Percentiles rank a stretch among this genome's conserved stretches.
These are phyloP conservation scores for Ilyonectria mors-panacis DNA, from an alignment of 2,329 filamentous ascomycete genomes.

Conservation along the genomic window DNA sequence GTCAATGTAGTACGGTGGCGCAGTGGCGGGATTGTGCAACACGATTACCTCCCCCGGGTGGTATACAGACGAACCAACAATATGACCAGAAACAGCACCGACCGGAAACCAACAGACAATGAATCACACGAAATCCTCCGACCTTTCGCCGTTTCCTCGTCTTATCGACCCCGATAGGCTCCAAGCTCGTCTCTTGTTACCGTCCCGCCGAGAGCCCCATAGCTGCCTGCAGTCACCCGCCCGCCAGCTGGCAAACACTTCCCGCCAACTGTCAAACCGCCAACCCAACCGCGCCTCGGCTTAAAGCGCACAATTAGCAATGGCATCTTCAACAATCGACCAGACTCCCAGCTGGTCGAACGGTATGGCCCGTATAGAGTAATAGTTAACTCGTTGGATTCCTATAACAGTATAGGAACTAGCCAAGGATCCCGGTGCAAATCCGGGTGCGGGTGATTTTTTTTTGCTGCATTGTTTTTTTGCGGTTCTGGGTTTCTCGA, in stretches of 20 bases:
- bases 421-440: constrained; percentile 57
- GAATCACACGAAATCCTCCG: not conserved
- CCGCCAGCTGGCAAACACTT: constrained; percentile 36
- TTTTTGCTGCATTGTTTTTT: constrained; percentile 28
- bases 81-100: not conserved
- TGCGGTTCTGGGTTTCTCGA: not conserved
- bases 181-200: constrained; percentile 15
- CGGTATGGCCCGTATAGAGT: constrained; percentile 53
- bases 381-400: constrained; percentile 56
- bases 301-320: constrained; percentile 35
- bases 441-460: constrained; percentile 52
- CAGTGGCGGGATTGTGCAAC: not conserved
- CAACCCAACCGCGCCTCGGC: not conserved
- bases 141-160: not conserved
- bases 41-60: not conserved
- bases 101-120: not conserved
- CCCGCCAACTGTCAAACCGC: not conserved
- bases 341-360: constrained; percentile 37
- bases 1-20: no score
- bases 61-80: not conserved
- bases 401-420: constrained; percentile 49
- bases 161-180: not conserved
- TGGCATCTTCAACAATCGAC: constrained; percentile 32
- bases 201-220: constrained; percentile 28
- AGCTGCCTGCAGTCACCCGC: constrained; percentile 31